These are phyloP conservation scores for Tricholoma hemisulphureum DNA, from an alignment of 768 basidiomycete genomes.

Conservation along the genomic window DNA sequence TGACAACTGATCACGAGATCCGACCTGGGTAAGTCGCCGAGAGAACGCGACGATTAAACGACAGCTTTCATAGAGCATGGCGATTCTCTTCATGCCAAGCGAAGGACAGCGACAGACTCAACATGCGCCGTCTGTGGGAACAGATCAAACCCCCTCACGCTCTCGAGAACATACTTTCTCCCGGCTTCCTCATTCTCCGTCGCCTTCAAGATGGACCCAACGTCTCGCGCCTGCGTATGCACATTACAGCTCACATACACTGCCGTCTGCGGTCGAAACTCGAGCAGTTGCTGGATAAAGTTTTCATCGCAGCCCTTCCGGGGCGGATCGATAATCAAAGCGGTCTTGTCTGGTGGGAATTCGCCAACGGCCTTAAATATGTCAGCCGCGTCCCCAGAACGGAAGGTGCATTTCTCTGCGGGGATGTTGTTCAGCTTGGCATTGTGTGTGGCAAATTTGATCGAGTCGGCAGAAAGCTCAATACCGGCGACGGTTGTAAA, in stretches of 20 bases:
- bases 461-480: slow-evolving; percentile 75
- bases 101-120: slow-evolving; percentile 73
- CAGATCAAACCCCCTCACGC: slow-evolving; percentile 84
- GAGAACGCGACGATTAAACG: background rate
- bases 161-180: slow-evolving; percentile 74
- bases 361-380: slow-evolving; percentile 70
- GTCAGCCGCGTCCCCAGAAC: slow-evolving; percentile 79
- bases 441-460: slow-evolving; percentile 66
- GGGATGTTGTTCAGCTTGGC: slow-evolving; percentile 62
- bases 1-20: background rate
- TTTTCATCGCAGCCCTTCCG: slow-evolving; percentile 88
- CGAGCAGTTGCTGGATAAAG: slow-evolving; percentile 74
- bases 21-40: background rate
- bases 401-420: slow-evolving; percentile 59
- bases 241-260: slow-evolving; percentile 97
- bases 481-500: slow-evolving; percentile 85
- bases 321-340: slow-evolving; percentile 85
- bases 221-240: slow-evolving; percentile 87
- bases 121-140: slow-evolving; percentile 98
- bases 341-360: slow-evolving; percentile 68
- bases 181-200: slow-evolving; percentile 35
- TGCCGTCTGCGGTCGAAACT: slow-evolving; percentile 63
- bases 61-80: background rate
- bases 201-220: slow-evolving; percentile 66
- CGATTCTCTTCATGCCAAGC: slow-evolving; percentile 32